Base-by-base conservation (phyloP, 2,329 filamentous ascomycete species). In the Epichloe gansuensis region DNA sequence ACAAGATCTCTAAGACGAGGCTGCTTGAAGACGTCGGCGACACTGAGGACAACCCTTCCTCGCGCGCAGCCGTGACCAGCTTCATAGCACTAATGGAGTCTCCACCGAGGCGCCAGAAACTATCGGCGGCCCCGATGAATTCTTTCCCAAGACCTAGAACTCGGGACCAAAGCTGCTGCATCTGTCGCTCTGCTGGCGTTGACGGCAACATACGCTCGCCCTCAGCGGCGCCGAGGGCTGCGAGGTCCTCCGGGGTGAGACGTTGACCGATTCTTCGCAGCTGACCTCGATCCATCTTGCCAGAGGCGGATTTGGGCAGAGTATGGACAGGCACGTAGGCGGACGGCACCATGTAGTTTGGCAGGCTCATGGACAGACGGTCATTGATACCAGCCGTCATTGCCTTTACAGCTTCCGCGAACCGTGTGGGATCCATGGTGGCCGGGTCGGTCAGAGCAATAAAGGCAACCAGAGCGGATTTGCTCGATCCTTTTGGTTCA, bases 31-130 rank as follows among this genome's bases (percentile, higher is more conserved):
- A 25, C 25, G 25, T 25, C 25, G 25, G 25, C 25, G 25, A 25
- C 25, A 25, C 25, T 25, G 25, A 25, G 25, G 25, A 25, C 25
- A 25, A 25, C 4, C 25, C 25, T 25, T 25, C 25, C 4, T 25
- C 25, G 4, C 25, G 25, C 25, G 46, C 46, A 9, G 15, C 28
- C 15, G 28, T 15, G 15, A 50, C 49, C 2, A 57, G 43, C 4
- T 31, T 46, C 37, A 57, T 57, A 11, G 56, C 56, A 11, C 44
- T 51, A 41, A 62, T 57, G 9, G 59, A 61, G 75, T 81, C 28
- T 57, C 53, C 3, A 70, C 71, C 1, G 69, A 56, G 23, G 31
- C 50, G 37, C 9, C 54, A 28, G 42, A 60, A 58, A 35, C 48
- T 54, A 15, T 58, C 52, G 31, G 54, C 43, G 15, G 45, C 46